Base-by-base conservation (phyloP, 2,329 filamentous ascomycete species). In the Calycina herbarum region DNA sequence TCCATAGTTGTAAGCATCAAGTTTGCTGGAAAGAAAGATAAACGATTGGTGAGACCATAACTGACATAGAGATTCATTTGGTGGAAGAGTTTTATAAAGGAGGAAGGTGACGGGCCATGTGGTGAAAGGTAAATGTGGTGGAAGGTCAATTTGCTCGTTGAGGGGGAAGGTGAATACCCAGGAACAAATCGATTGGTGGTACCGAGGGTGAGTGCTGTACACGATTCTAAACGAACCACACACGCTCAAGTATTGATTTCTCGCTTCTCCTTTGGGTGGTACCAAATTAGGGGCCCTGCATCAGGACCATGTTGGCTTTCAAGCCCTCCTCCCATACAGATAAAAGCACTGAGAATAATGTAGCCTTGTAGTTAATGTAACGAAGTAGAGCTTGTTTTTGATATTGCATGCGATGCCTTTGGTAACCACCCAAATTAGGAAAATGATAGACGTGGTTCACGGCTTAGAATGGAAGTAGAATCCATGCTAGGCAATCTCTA, bases 101-200 rank as follows among this genome's bases (percentile, higher is more conserved):
- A 11, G 60, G 60, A 54, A 62, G 60, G 60, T 62, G 20, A 38
- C 31, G 48, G 15, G 27, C 11, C 27, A 24, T 42, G 31, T 56
- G 29, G 45, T n/a, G 27, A 29, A n/a, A 56, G 17, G 31, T 56
- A 24, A 38, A 31, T 57, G 60, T 35, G 29, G 33, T 57, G 45
- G 48, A 62, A 62, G 48, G 31, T 57, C 29, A 27, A 17, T 33
- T 13, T 15, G 20, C 3, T 33, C n/a, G n/a, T 56, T 57, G 31
- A 27, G 45, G 13, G 48, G 60, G 60, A 62, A 57, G 60, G 45
- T 56, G 29, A n/a, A 42, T 62, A 17, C 40, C 31, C 29, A 31
- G 29, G 29, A 31, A 31, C 29, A 31, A 31, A 31, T 31, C 29
- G 5, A 31, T 31, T 31, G 29, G 29, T 20, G 42, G 5, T 17